Conservation (phyloP, 148 eudicot species). For the Fagopyrum esculentum region DNA sequence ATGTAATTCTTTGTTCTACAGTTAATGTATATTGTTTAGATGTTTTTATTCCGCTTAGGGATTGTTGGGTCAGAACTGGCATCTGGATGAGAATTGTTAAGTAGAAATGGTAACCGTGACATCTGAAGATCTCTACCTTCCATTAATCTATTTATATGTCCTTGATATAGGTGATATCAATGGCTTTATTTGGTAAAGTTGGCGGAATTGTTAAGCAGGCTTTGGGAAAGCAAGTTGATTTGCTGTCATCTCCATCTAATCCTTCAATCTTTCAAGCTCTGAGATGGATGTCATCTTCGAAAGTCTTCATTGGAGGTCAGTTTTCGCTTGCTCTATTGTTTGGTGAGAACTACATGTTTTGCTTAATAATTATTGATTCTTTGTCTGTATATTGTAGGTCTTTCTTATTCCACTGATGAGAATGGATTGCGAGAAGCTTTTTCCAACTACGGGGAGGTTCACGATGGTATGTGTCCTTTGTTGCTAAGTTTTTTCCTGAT, state of each 20-base stretch:
- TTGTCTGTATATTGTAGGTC: constrained; percentile 41
- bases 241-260: constrained; percentile 34
- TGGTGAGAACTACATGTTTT: not conserved
- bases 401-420: constrained; percentile 66
- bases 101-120: not conserved
- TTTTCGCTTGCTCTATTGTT: not conserved
- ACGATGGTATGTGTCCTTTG: constrained; percentile 43
- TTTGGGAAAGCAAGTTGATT: constrained; percentile 44
- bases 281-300: constrained; percentile 72
- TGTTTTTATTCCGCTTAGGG: not conserved
- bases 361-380: not conserved
- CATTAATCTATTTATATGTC: not conserved
- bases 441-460: constrained; percentile 60
- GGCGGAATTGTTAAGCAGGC: constrained; percentile 49
- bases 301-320: constrained; percentile 81
- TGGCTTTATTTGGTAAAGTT: constrained; percentile 81
- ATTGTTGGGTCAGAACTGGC: not conserved
- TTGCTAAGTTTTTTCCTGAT: not conserved
- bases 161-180: constrained; percentile 23
- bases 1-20: not conserved
- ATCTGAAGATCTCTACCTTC: not conserved
- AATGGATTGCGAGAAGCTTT: constrained; percentile 45
- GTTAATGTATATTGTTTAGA: not conserved
- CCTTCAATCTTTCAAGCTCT: constrained; percentile 58
- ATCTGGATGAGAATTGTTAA: too few relatives aligned